Evolutionary conservation across 164 flowering plant genomes (phyloP).

Genomic region (Hamamelis virginiana): DNA sequence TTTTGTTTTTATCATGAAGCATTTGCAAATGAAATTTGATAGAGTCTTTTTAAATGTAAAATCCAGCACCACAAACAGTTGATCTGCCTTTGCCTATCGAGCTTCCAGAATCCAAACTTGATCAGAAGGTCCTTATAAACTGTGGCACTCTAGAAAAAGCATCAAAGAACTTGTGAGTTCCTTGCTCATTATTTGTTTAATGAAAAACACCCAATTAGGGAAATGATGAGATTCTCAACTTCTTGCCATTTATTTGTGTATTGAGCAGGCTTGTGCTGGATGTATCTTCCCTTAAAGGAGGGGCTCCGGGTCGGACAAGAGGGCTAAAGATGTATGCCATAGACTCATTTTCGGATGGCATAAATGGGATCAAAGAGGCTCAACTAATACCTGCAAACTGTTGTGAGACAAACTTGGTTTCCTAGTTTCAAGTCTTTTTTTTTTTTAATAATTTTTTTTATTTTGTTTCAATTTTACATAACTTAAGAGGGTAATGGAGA

Average conservation of each 20-base stretch:
- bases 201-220: background rate
- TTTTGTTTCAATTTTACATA: background rate
- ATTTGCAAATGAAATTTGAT: background rate
- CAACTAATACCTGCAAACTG: slow-evolving; percentile 5
- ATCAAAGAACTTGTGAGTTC: slow-evolving; percentile 46
- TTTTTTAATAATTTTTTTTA: background rate
- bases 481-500: background rate
- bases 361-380: slow-evolving; percentile 27
- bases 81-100: slow-evolving; percentile 37
- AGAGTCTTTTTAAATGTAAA: background rate
- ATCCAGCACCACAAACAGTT: slow-evolving; percentile 34
- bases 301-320: slow-evolving; percentile 89
- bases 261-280: slow-evolving; percentile 67
- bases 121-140: slow-evolving; percentile 45
- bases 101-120: slow-evolving; percentile 37
- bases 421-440: slow-evolving; percentile 4
- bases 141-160: slow-evolving; percentile 34
- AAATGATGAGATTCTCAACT: background rate
- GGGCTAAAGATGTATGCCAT: slow-evolving; percentile 54
- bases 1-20: background rate
- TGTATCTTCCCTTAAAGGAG: slow-evolving; percentile 74
- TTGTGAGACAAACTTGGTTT: slow-evolving; percentile 14
- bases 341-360: slow-evolving; percentile 37
- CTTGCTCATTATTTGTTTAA: background rate
- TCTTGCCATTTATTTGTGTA: background rate